These are phyloP conservation scores for Ceratobasidium sp. DNA, from an alignment of 1,284 basidiomycete genomes.

Conservation along the genomic window DNA sequence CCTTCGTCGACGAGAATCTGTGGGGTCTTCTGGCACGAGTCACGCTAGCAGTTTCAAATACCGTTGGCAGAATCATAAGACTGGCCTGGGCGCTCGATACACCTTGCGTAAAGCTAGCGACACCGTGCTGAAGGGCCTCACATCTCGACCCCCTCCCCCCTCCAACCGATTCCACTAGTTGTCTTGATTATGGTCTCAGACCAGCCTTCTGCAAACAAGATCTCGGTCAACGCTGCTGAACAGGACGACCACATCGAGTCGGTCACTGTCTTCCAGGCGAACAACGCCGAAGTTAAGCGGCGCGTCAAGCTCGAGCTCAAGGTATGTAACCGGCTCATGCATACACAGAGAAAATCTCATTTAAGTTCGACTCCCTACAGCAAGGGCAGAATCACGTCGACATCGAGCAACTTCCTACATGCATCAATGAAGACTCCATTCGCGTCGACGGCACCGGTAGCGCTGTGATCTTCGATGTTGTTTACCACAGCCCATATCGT, in stretches of 20 bases:
- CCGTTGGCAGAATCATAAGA: background rate
- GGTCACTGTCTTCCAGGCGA: conserved; percentile 19
- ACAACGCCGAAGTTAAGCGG: conserved; percentile 24
- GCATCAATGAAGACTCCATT: too few species aligned
- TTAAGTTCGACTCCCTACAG: conserved; percentile 50
- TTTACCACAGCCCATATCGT: conserved; percentile 46
- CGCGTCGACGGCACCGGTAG: too few species aligned
- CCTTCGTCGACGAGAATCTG: conserved; percentile 45
- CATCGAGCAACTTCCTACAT: too few species aligned
- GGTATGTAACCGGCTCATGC: background rate
- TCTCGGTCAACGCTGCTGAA: conserved; percentile 19
- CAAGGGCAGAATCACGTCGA: conserved; percentile 47
- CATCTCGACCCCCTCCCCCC: too few species aligned
- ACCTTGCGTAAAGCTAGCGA: too few species aligned
- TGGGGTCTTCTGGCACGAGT: conserved; percentile 7
- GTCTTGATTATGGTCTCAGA: conserved; percentile 1
- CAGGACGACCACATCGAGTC: conserved; percentile 27
- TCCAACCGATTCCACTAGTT: too few species aligned
- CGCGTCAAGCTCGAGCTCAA: conserved; percentile 29
- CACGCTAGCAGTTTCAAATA: too few species aligned
- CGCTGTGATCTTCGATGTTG: conserved; percentile 51
- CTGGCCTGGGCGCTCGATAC: background rate
- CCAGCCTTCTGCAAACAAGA: background rate
- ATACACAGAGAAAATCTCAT: conserved; percentile 37
- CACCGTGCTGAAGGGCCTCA: background rate